Evolutionary conservation across 805 yeast genomes (phyloP).

Genomic region (Gaillardinia entomophila): DNA sequence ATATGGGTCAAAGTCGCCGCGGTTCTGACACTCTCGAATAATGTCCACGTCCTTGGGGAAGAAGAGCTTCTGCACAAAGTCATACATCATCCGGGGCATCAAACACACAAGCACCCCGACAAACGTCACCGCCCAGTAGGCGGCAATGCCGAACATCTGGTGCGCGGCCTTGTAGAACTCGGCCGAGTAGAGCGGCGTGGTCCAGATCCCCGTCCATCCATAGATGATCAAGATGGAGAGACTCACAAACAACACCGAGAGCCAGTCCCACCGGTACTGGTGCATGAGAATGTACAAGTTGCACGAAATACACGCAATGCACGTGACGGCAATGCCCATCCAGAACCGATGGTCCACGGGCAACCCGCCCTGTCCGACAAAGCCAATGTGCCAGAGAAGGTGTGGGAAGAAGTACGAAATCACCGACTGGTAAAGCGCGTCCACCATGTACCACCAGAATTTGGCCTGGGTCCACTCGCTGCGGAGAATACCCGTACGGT

Average conservation of each 20-base stretch:
- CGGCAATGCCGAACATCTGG: conserved; percentile 52
- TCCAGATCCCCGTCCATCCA: conserved; percentile 82
- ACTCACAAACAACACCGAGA: conserved; percentile 47
- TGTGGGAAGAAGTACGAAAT: conserved; percentile 73
- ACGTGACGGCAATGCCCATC: conserved; percentile 63
- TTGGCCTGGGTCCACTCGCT: conserved; percentile 65
- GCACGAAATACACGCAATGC: conserved; percentile 63
- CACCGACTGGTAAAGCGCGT: conserved; percentile 71
- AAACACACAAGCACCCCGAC: conserved; percentile 62
- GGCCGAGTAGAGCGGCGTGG: conserved; percentile 39
- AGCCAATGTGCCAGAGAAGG: conserved; percentile 30
- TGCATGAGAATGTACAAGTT: conserved; percentile 60
- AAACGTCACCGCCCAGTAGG: conserved; percentile 64
- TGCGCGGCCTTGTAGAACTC: conserved; percentile 68
- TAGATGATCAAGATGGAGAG: conserved; percentile 57
- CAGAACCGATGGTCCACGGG: conserved; percentile 65
- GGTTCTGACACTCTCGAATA: conserved; percentile 60
- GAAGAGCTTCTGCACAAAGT: conserved; percentile 46
- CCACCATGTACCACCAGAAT: conserved; percentile 69
- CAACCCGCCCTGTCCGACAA: conserved; percentile 46
- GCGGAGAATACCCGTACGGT: conserved; percentile 67
- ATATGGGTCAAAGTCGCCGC: conserved; percentile 63
- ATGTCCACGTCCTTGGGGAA: conserved; percentile 68
- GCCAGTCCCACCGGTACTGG: conserved; percentile 81
- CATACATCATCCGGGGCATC: conserved; percentile 62